A percentile compares a stretch with the other conserved stretches of the same genome.
phyloP scores from a whole-genome alignment of 306 rosid genomes.

The Dalbergia oliveri region DNA sequence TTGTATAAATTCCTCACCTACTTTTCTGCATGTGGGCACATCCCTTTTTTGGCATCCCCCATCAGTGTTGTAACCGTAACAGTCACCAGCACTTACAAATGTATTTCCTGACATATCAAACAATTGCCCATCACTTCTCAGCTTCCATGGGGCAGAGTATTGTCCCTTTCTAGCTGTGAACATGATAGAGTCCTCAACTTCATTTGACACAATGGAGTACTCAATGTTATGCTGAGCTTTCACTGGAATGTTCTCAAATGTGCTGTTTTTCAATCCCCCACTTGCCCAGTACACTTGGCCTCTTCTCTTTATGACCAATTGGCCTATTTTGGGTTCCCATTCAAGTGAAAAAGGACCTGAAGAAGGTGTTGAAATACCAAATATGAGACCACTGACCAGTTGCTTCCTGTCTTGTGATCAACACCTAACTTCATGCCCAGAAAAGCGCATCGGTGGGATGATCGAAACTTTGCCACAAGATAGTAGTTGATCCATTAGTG shows the following conservation, averaged over 20 bases:
- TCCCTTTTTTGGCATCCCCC: slow-evolving; percentile 43
- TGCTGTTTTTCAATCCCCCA: background rate
- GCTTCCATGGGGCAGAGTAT: too few relatives aligned
- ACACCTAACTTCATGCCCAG: slow-evolving; percentile 52
- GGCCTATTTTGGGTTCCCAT: slow-evolving; percentile 36
- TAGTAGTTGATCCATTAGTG: background rate
- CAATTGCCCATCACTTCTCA: too few relatives aligned
- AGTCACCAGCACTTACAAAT: slow-evolving; percentile 38
- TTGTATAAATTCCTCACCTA: background rate
- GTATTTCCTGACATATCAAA: background rate
- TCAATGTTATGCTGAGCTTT: background rate
- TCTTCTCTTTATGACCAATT: slow-evolving; percentile 16
- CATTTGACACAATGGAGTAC: background rate
- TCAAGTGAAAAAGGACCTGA: slow-evolving; percentile 45
- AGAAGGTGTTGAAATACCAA: fast-evolving
- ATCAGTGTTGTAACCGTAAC: slow-evolving; percentile 37
- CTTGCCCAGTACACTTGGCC: slow-evolving; percentile 25
- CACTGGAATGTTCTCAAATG: background rate
- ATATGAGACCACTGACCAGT: slow-evolving; percentile 32
- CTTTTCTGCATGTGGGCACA: slow-evolving; percentile 20
- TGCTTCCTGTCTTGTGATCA: slow-evolving; percentile 5
- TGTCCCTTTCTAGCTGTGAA: background rate
- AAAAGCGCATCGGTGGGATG: background rate
- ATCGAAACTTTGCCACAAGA: slow-evolving; percentile 52
- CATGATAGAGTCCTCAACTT: slow-evolving; percentile 15